Evolutionary conservation across 2,329 filamentous ascomycete genomes (phyloP), one percentile per base, ranked within the genome.

Genomic region (Aspergillus intermedius): DNA sequence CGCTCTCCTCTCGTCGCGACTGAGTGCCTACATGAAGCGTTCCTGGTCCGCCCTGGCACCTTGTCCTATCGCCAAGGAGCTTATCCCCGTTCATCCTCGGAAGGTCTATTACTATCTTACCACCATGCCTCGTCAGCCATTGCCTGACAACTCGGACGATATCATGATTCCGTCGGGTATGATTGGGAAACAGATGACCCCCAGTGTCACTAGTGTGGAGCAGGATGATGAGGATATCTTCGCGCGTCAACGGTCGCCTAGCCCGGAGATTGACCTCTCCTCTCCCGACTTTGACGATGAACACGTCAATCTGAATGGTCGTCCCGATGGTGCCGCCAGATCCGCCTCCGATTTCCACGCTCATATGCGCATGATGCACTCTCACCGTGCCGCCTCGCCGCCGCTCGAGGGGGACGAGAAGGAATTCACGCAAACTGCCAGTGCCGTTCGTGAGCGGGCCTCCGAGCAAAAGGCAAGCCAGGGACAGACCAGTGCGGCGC

Each of bases 21-120:
- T 98, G 45, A 86, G 90, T 37, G 82, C 87, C 30, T 98, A 94
- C 71, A 78, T 96, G 63, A 94, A 95, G 74, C 88, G 93, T 57
- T 73, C 87, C 47, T 89, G 87, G 91, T 87, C 82, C 23, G 82
- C 86, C 6, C 73, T 84, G 45, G 78, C 85, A 45, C 88, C 87
- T 46, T 97, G 93, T 70, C 91, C 93, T 3, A 74, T 97, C 48
- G 88, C 88, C 45, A 97, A 97, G 73, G 89, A 95, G 70, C 81
- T 96, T 47, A 89, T 96, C 66, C 84, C 87, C 37, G 86, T 91
- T 39, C 91, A 97, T 66, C 93, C 93, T 17, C 87, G 91, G 65
- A 88, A 93, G 69, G 91, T 94, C 42, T 97, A 95, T 76, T 97
- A 94, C 73, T 97, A 91, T 73, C 81, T 98, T 51, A 95, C 89